Base-by-base conservation (phyloP, 306 rosid genomes). In the Cucurbita moschata region DNA sequence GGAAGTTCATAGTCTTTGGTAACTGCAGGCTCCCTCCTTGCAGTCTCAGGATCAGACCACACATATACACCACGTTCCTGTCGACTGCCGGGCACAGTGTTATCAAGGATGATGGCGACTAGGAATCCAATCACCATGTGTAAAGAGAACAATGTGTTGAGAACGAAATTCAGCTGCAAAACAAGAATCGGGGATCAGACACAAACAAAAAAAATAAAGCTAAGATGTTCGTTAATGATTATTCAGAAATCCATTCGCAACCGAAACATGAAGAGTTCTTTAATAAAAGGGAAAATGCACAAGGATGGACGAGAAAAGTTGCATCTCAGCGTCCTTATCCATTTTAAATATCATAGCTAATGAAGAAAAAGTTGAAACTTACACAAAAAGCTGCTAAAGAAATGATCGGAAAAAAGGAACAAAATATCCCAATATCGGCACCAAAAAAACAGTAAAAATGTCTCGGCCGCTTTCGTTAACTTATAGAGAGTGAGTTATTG, bases 11-110 rank as follows among this genome's bases (percentile, higher is more conserved):
- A 94, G 82, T 94, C 99, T 72, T 87, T 86, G 23, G 88, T 57
- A 72, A 91, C 91, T 35, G 96, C 92, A 58, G 91, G 92, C 69
- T 94, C 99, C 78, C 90, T 84, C 82, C 79, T 84, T 40, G 91
- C 97, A 78, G 81, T 85, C 74, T 94, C 99, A 0, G 87, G 72
- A 56, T 94, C 92, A 0, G 97, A 86, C 99, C 99, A 94, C 65
- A 91, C 92, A 47, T 94, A 94, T 35, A 94, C 99, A 71, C 99
- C 99, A 3, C 96, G 96, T 84, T 94, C 99, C 77, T 85, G 91
- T 81, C 76, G 81, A 75, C 91, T 89, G 52, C 99, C 99, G n/a
- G 99, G 99, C 55, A 94, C 97, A 5, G 99, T 91, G 75, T 94
- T 91, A 78, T 94, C 97, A 77, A 94, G 95, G 80, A 91, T 83